Evolutionary conservation across 305 asterid species (phyloP).

Genomic region (Ilex paraguariensis): DNA sequence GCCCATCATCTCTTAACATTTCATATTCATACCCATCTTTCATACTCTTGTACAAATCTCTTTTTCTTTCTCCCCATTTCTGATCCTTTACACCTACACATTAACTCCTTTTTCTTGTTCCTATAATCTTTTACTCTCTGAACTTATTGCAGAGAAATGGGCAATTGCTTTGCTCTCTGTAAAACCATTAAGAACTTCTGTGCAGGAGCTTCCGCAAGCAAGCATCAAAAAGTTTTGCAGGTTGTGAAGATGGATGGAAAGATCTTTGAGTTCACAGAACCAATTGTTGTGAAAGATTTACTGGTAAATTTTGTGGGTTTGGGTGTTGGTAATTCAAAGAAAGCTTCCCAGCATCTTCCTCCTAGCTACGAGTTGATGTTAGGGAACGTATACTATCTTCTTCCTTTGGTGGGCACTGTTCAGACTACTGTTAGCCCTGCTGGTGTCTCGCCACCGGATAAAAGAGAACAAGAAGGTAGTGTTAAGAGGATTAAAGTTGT

Average conservation of each 20-base stretch:
- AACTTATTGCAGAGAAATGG: slow-evolving; percentile 15
- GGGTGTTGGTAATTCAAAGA: slow-evolving; percentile 24
- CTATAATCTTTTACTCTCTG: neutral
- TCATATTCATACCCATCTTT: neutral
- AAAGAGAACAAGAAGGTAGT: neutral
- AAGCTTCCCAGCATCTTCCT: slow-evolving; percentile 15
- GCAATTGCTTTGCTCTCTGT: slow-evolving; percentile 18
- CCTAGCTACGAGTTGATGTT: slow-evolving; percentile 19
- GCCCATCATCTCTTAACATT: neutral
- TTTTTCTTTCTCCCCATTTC: slow-evolving; percentile 3
- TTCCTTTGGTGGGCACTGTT: slow-evolving; percentile 13
- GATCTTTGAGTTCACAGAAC: slow-evolving; percentile 17
- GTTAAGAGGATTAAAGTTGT: slow-evolving; percentile 43
- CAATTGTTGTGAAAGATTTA: slow-evolving; percentile 31
- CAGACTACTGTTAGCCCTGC: neutral
- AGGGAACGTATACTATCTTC: slow-evolving; percentile 30
- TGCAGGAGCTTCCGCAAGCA: slow-evolving; percentile 6
- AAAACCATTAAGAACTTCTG: slow-evolving; percentile 4
- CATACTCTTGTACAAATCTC: neutral
- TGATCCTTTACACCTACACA: too few relatives aligned
- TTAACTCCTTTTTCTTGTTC: slow-evolving; percentile 1
- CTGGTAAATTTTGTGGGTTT: slow-evolving; percentile 17
- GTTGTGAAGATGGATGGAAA: slow-evolving; percentile 24
- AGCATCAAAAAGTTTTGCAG: slow-evolving; percentile 14
- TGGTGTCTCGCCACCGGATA: neutral